Base-by-base conservation (phyloP, 345 rosid genomes). In the Passiflora organensis region DNA sequence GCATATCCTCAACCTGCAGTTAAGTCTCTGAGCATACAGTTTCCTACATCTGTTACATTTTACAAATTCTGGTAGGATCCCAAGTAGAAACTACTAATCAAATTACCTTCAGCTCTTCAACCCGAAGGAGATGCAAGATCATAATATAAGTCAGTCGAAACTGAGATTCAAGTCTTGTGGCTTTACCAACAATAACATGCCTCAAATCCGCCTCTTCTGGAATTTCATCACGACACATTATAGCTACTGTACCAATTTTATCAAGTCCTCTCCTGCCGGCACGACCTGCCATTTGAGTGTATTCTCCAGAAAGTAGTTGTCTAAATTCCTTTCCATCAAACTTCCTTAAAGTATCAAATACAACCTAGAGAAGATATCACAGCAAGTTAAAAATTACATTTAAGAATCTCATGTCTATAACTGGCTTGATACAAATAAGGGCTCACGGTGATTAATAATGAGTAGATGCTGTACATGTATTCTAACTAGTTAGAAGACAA, bases 251-350 rank as follows among this genome's bases (percentile, higher is more conserved):
- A 70, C 99, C 99, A 65, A 80, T 84, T 76, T 80, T 82, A 76
- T 91, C 99, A 58, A 91, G 84, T 58, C 99, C 99, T 70, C 99
- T 82, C 78, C 99, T 80, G 52, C 99, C 99, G 50, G 99, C 99
- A 65, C 99, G 99, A 36, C 99, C 99, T 22, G 96, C 96, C 99
- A 91, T 91, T 72, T 91, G 99, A 73, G 96, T 91, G 77, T 91
- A 91, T 73, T 91, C 99, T 60, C 99, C 99, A 58, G 99, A 86
- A 64, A 89, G 91, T 58, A 91, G 71, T 51, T 60, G 75, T 70
- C 96, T 81, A 62, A 81, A 84, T 77, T 81, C 96, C 76, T 80
- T 91, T 38, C 98, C 98, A 75, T 86, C 96, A 66, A 89, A 91
- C 77, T 91, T 91, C 73, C 91, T 86, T 61, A 91, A 71, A 45